A percentile compares a stretch with the other conserved stretches of the same genome.
Evolutionary conservation across 1,139 yeast species (phyloP).

Genomic region (Hemisphaericaspora xylanilytica): DNA sequence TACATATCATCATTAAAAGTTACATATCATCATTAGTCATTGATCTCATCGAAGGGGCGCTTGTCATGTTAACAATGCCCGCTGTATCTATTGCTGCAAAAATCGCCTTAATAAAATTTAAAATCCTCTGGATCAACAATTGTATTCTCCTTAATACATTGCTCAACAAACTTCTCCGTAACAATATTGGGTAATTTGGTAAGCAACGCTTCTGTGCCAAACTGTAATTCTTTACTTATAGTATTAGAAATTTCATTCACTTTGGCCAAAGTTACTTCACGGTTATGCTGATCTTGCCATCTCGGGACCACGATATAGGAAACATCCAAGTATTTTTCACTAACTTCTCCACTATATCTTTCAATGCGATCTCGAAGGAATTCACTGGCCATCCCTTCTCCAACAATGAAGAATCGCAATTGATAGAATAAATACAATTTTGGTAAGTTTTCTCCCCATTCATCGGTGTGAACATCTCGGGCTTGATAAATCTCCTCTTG

Average conservation of each 20-base stretch:
- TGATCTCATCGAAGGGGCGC: too few relatives aligned
- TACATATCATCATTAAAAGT: too few relatives aligned
- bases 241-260: constrained; percentile 17
- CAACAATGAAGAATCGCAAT: constrained; percentile 25
- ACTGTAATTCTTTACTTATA: constrained; percentile 22
- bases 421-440: constrained; percentile 21
- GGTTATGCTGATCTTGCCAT: constrained; percentile 8
- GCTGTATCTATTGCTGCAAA: not conserved
- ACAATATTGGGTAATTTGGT: constrained; percentile 50
- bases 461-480: constrained; percentile 10
- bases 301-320: constrained; percentile 25
- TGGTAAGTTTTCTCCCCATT: constrained; percentile 17
- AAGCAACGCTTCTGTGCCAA: constrained; percentile 15
- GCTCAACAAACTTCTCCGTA: constrained; percentile 37
- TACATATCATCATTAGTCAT: too few relatives aligned
- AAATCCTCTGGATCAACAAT: constrained; percentile 49
- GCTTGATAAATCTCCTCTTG: constrained; percentile 5
- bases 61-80: not conserved
- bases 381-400: constrained; percentile 7
- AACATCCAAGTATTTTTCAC: constrained; percentile 16
- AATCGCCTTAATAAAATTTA: constrained; percentile 12
- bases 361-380: constrained; percentile 22
- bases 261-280: constrained; percentile 7
- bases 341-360: constrained; percentile 33
- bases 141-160: constrained; percentile 28